A percentile compares a stretch with the other conserved stretches of the same genome.
These are phyloP conservation scores for Annulohypoxylon maeteangense DNA, from an alignment of 495 filamentous ascomycete species.

Conservation along the genomic window DNA sequence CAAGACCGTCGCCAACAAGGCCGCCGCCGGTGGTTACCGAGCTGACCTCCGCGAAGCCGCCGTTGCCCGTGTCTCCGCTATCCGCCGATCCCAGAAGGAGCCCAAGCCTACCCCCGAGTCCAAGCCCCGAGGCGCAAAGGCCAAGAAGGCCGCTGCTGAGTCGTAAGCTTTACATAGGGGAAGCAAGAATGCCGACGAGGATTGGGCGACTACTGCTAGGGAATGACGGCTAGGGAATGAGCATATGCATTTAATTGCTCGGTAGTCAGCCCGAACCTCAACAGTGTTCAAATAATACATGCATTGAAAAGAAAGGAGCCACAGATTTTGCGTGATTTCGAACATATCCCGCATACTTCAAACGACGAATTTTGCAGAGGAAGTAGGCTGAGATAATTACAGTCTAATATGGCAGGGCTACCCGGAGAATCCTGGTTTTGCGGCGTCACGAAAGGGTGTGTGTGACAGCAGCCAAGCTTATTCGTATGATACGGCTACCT, in stretches of 20 bases:
- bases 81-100: slow-evolving; percentile 79
- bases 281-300: slow-evolving; percentile 13
- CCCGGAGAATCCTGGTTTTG: slow-evolving; percentile 31
- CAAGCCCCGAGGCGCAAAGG: slow-evolving; percentile 85
- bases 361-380: neutral
- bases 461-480: slow-evolving; percentile 7
- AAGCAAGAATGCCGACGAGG: slow-evolving; percentile 16
- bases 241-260: slow-evolving; percentile 36
- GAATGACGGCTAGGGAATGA: slow-evolving; percentile 36
- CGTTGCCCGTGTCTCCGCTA: slow-evolving; percentile 86
- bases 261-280: slow-evolving; percentile 38
- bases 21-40: slow-evolving; percentile 86
- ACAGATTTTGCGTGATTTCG: slow-evolving; percentile 28
- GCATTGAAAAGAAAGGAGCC: slow-evolving; percentile 14
- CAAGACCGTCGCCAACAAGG: slow-evolving; percentile 80
- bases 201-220: slow-evolving; percentile 30
- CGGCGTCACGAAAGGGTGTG: slow-evolving; percentile 4
- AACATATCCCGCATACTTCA: slow-evolving; percentile 22
- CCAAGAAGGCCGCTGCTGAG: slow-evolving; percentile 73
- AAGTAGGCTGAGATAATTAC: slow-evolving; percentile 16
- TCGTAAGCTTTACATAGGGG: slow-evolving; percentile 34
- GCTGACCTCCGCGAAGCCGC: slow-evolving; percentile 86
- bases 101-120: slow-evolving; percentile 77
- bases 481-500: slow-evolving; percentile 3
- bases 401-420: slow-evolving; percentile 36